Evolutionary conservation across 768 basidiomycete species (phyloP), one percentile per base, ranked within the genome.

Genomic region (Strobilomyces confusus): DNA sequence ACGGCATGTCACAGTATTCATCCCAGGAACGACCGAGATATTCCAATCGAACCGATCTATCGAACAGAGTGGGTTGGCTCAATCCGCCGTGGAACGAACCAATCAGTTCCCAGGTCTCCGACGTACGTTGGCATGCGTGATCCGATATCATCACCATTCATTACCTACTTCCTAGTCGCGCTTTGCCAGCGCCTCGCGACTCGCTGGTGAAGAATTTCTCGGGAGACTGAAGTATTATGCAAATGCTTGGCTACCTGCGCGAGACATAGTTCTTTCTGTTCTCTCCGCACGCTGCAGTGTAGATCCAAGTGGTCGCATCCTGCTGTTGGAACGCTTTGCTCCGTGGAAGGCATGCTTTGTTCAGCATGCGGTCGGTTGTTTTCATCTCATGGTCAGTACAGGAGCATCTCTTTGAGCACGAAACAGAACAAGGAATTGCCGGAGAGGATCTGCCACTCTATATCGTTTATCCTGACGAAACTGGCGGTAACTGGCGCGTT

Each of bases 21-120:
- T 70, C 75, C 3, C 83, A 85, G 48, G 67, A 87, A 51, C 74
- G 80, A 56, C 80, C 88, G 9, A 78, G 74, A 52, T 99, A 98
- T 73, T 79, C 80, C 58, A 84, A 74, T 58, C 75, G 83, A 43
- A 95, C 95, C 13, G 91, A 95, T 70, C 73, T 99, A 7, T 88
- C 89, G 14, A 83, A 83, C 59, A 84, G 95, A 53, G 88, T 99
- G 23, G 83, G 81, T 7, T 74, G 77, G 61, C 79, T 98, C 45
- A 99, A 99, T 69, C 92, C 95, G 4, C 75, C 83, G 9, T 99
- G 95, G 95, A 98, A 98, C 67, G 83, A 95, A 67, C 67, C 81
- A 4, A 67, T 74, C n/a, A 83, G 82, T 61, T 72, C 85, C n/a
- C 66, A 79, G 51, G 75, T 76, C 22, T 73, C 89, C 40, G 89